Percentiles rank a stretch among this genome's conserved stretches.
phyloP scores from a whole-genome alignment of 106 monocot genomes.

The Dioscorea alata region DNA sequence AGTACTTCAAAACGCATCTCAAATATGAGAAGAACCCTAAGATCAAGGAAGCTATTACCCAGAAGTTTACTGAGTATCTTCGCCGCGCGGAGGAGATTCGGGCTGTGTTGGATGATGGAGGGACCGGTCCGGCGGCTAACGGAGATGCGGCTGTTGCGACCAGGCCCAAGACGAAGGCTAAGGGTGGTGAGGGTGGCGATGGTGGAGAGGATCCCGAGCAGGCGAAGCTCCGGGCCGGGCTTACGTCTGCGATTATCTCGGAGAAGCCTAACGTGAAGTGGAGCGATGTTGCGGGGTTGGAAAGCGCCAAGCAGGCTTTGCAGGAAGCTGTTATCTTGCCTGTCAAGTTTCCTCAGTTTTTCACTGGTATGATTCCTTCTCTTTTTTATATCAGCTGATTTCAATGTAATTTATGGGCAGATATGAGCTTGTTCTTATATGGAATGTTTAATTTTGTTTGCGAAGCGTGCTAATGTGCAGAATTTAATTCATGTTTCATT shows the following conservation, averaged over 20 bases:
- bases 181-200: conserved; percentile 40
- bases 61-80: conserved; percentile 88
- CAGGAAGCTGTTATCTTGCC: conserved; percentile 84
- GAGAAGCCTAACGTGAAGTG: conserved; percentile 80
- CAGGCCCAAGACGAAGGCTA: conserved; percentile 57
- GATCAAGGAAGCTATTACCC: conserved; percentile 82
- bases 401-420: too few relatives aligned
- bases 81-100: conserved; percentile 79
- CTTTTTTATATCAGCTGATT: not conserved
- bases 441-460: too few relatives aligned
- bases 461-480: too few relatives aligned
- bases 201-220: conserved; percentile 63
- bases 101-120: conserved; percentile 68
- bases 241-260: conserved; percentile 70
- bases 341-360: conserved; percentile 79
- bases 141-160: conserved; percentile 67
- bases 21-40: conserved; percentile 72
- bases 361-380: conserved; percentile 39
- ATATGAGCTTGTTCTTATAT: too few relatives aligned
- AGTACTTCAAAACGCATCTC: conserved; percentile 81
- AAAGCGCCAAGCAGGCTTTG: conserved; percentile 80
- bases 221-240: conserved; percentile 64
- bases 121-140: conserved; percentile 46
- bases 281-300: conserved; percentile 77
- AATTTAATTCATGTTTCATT: too few relatives aligned